phyloP scores from a whole-genome alignment of 106 monocot species.

The Phalaenopsis equestris region DNA sequence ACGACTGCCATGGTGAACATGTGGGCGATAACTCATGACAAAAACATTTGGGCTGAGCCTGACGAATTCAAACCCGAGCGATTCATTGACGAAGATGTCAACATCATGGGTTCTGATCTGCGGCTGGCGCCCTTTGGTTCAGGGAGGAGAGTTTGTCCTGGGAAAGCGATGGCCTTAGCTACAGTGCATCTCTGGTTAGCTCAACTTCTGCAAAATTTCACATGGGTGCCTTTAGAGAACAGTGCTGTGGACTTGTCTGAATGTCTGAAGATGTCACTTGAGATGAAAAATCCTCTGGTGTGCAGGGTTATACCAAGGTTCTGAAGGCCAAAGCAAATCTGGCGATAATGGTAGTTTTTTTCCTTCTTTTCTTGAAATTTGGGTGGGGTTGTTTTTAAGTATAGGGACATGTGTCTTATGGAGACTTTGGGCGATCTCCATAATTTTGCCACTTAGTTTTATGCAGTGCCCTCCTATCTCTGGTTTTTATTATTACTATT shows the following conservation, averaged over 20 bases:
- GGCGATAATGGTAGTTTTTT: too few species aligned
- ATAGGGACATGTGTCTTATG: neutral
- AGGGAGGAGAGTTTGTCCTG: constrained; percentile 25
- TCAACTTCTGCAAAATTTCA: constrained; percentile 16
- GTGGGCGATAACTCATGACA: constrained; percentile 25
- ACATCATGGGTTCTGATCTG: constrained; percentile 17
- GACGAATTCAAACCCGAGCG: constrained; percentile 14
- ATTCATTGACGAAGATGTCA: constrained; percentile 12
- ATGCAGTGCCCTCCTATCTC: too few species aligned
- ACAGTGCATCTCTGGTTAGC: constrained; percentile 27
- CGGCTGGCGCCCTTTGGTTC: constrained; percentile 24
- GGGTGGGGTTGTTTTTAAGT: neutral
- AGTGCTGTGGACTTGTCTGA: constrained; percentile 12
- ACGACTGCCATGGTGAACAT: constrained; percentile 15
- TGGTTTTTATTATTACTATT: too few species aligned
- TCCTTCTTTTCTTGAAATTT: neutral
- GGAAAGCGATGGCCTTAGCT: constrained; percentile 24
- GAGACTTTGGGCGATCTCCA: neutral
- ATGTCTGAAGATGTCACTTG: constrained; percentile 17
- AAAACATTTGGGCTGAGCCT: constrained; percentile 14
- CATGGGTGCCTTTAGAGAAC: neutral
- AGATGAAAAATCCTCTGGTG: constrained; percentile 26
- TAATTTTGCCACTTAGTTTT: neutral
- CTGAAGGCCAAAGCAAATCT: too few species aligned
- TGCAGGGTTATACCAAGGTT: constrained; percentile 6